These are phyloP conservation scores for Sphaerosporella brunnea DNA, from an alignment of 495 filamentous ascomycete genomes.

Conservation along the genomic window DNA sequence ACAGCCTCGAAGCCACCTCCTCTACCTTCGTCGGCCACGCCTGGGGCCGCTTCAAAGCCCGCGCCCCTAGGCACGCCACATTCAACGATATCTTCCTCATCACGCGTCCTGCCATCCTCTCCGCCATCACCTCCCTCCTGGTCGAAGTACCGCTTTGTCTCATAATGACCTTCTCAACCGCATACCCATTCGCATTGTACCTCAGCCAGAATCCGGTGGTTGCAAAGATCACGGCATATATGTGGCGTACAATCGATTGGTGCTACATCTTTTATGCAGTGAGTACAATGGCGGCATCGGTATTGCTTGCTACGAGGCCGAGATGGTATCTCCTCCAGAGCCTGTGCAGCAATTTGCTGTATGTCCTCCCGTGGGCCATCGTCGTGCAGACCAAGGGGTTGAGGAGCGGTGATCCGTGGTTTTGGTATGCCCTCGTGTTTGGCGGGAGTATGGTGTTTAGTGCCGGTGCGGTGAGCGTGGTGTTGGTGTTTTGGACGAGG, in stretches of 20 bases:
- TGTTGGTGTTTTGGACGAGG: constrained; percentile 39
- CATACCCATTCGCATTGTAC: constrained; percentile 41
- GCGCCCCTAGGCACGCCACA: constrained; percentile 3
- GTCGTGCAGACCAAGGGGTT: constrained; percentile 34
- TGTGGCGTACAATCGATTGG: constrained; percentile 58
- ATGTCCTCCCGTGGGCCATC: constrained; percentile 50
- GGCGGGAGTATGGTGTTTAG: constrained; percentile 52
- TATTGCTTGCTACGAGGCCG: constrained; percentile 47
- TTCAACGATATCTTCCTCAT: constrained; percentile 34
- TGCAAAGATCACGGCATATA: constrained; percentile 42
- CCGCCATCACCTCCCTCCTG: constrained; percentile 33
- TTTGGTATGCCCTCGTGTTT: constrained; percentile 48
- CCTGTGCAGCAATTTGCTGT: constrained; percentile 45
- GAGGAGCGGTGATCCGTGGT: constrained; percentile 41
- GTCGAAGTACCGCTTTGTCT: constrained; percentile 48
- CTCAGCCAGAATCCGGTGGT: constrained; percentile 39
- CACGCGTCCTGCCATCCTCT: constrained; percentile 37
- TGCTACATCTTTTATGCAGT: constrained; percentile 60
- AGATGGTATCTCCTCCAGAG: constrained; percentile 48
- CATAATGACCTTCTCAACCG: constrained; percentile 42
- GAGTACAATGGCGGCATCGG: constrained; percentile 44
- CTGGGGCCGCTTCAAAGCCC: constrained; percentile 44
- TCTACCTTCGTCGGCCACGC: constrained; percentile 49
- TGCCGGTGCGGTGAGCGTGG: constrained; percentile 38
- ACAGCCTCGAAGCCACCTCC: constrained; percentile 45